Base-by-base conservation (phyloP, 2,329 filamentous ascomycete species). In the Pseudofabraea citricarpa region DNA sequence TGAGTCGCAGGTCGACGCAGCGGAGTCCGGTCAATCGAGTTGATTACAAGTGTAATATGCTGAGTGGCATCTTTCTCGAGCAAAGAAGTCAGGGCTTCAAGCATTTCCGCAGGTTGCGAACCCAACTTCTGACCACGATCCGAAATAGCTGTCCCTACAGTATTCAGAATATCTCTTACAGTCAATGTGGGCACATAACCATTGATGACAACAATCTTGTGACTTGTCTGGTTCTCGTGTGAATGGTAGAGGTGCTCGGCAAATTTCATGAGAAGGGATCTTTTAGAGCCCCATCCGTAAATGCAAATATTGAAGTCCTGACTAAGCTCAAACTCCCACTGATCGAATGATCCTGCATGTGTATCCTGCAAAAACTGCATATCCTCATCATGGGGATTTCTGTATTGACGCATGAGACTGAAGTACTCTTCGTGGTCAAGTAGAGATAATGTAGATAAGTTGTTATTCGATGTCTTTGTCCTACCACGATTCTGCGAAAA, bases 401-500 rank as follows among this genome's bases (percentile, higher is more conserved):
- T 60, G 51, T 81, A 80, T 12, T 46, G 49, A 26, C 78, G 74
- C 22, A 87, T 70, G 22, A 85, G 67, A 35, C 78, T 73, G 56
- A 95, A 95, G 65, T 93, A 98, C 60, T 96, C 89, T 45, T 97
- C 90, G 58, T 96, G 90, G 2, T 87, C 90, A 44, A 97, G 79
- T 9, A 95, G 71, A 4, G 79, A 72, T 24, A 94, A 70, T 4
- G 84, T 81, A 1, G 84, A 75, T 5, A 97, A 72, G 0, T 81
- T 95, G 52, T 93, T 93, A 60, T 87, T 85, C 2, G 90, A 96
- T 0, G 91, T 95, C 64, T 90, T 4, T 81, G 77, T 2, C 88
- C 90, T 0, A 22, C 87, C 82, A 37, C 88, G 83, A 61, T 95
- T 96, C 59, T 97, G 88, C 59, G 85, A 87, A 64, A 98, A 97